Evolutionary conservation across 495 filamentous ascomycete species (phyloP).

Genomic region (Pyrenula aspistea): DNA sequence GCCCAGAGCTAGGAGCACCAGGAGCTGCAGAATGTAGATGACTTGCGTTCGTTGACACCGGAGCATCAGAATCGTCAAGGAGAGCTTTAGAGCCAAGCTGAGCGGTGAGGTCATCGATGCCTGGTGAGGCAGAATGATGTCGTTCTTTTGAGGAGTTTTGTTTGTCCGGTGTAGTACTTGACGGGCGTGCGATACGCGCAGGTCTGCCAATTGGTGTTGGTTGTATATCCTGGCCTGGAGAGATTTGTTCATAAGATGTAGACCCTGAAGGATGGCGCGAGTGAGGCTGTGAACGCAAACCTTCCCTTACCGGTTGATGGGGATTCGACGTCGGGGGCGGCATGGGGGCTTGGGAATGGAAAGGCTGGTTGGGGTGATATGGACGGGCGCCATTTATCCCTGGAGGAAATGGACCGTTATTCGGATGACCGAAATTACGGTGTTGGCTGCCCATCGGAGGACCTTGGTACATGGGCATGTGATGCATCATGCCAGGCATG

Average conservation of each 20-base stretch:
- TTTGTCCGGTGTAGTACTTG: constrained; percentile 55
- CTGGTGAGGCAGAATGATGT: constrained; percentile 19
- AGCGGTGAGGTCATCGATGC: constrained; percentile 63
- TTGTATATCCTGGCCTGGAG: constrained; percentile 27
- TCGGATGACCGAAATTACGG: constrained; percentile 41
- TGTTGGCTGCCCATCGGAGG: constrained; percentile 30
- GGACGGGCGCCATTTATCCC: constrained; percentile 47
- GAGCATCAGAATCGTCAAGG: constrained; percentile 65
- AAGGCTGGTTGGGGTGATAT: constrained; percentile 51
- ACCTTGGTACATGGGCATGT: constrained; percentile 41
- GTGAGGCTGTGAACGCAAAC: constrained; percentile 35
- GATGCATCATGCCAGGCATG: constrained; percentile 21
- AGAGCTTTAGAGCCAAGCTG: constrained; percentile 91
- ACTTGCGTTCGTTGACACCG: constrained; percentile 28
- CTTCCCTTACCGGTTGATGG: constrained; percentile 21
- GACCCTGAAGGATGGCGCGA: constrained; percentile 49
- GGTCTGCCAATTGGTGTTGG: constrained; percentile 64
- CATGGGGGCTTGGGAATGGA: constrained; percentile 32
- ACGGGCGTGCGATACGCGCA: constrained; percentile 77
- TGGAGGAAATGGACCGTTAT: constrained; percentile 45
- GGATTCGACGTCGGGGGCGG: constrained; percentile 21
- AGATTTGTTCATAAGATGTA: constrained; percentile 33
- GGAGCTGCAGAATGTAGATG: constrained; percentile 22
- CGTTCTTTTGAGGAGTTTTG: constrained; percentile 17
- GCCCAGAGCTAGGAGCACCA: constrained; percentile 19